Base-by-base conservation (phyloP, 345 rosid genomes). In the Melastoma malabathricum region DNA sequence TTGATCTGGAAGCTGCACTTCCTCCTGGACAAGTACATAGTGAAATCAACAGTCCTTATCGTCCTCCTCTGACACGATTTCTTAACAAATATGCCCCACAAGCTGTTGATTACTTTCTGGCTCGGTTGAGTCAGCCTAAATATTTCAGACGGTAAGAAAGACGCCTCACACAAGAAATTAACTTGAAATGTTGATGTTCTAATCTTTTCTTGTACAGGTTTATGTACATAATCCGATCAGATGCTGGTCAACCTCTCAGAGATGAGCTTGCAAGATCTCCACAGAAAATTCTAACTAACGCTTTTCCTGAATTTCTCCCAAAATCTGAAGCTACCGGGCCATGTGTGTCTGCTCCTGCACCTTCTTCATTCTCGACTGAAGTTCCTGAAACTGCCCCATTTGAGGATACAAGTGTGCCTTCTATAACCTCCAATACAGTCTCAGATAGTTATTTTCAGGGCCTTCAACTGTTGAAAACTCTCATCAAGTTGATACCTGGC, bases 1-100 rank as follows among this genome's bases (percentile, higher is more conserved):
- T 87, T 63, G 97, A 84, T 55, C 76, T 92, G 80, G 98, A 92
- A 73, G 89, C 84, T 48, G 84, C 95, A 63, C 95, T 92, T 59
- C 75, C 95, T 56, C 71, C 68, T 23, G 95, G 81, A 62, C 95
- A 79, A 81, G 90, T 87, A 43, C 82, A 81, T 64, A 92, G 98
- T 57, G 98, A 83, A 70, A 84, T 87, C 57, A 92, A 92, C 72
- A 87, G 98, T 72, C 98, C 98, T 58, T 92, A 92, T 66, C 98
- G 97, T 43, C 86, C 78, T 61, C 98, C 98, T 7, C 86, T 92
- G 41, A 83, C 97, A 49, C 87, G 84, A 71, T 92, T 82, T 64
- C 70, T 92, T 55, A 92, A 92, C 60, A 86, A 94, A 72, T 83
- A 87, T 77, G 84, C 97, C n/a, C 44, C 78, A 25, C 88, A 79